Percentiles rank a stretch among this genome's conserved stretches.
Evolutionary conservation across 345 rosid genomes (phyloP).

Genomic region (Jatropha curcas): DNA sequence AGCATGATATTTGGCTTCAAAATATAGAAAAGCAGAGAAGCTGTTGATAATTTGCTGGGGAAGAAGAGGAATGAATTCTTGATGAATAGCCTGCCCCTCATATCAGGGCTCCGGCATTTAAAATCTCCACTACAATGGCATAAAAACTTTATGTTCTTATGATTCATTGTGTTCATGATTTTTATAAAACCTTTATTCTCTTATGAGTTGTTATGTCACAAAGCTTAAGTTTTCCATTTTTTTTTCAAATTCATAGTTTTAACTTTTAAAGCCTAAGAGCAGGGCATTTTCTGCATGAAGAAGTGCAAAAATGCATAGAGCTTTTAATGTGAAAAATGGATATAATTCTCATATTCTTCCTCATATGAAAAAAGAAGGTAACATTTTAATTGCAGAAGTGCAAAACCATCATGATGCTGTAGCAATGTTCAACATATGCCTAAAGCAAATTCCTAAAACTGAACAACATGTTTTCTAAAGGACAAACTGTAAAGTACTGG

Average conservation of each 20-base stretch:
- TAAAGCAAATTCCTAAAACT: not conserved
- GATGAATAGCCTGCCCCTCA: not conserved
- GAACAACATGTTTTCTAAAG: conserved; percentile 4
- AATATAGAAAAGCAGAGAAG: too few relatives aligned
- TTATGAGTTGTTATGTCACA: not conserved
- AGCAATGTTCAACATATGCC: not conserved
- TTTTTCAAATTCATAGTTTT: not conserved
- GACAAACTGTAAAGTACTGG: not conserved
- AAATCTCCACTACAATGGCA: not conserved
- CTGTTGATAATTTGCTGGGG: not conserved
- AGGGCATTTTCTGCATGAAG: not conserved
- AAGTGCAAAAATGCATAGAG: not conserved
- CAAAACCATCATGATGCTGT: not conserved
- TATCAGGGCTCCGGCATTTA: not conserved
- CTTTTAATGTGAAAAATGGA: not conserved
- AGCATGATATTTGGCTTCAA: not conserved
- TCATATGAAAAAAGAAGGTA: not conserved
- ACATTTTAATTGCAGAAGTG: not conserved
- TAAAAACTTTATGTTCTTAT: not conserved
- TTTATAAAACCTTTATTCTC: not conserved
- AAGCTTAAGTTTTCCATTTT: not conserved
- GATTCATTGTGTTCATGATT: not conserved
- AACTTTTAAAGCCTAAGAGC: not conserved
- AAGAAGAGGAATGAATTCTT: not conserved
- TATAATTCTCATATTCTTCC: not conserved